Base-by-base conservation (phyloP, 2,329 filamentous ascomycete species). In the Thielaviopsis punctulata region DNA sequence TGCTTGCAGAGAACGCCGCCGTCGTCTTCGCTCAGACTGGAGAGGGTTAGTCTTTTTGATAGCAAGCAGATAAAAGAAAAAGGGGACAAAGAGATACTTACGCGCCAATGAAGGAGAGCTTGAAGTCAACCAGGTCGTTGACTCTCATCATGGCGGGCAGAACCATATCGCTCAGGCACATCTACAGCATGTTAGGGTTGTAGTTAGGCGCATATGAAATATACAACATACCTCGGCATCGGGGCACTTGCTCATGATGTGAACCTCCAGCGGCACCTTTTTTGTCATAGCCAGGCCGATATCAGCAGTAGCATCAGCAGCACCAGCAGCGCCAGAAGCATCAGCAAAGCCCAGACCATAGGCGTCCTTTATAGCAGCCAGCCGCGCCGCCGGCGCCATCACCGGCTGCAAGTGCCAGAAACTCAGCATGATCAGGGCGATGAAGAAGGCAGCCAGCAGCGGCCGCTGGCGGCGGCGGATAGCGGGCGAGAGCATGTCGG, bases 201-300 rank as follows among this genome's bases (percentile, higher is more conserved):
- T 19, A 33, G 15, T 24, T 25, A 12, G n/a, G 8, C 36, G 27
- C 8, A 7, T n/a, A 13, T 7, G 24, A 13, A 1, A 44, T 23
- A 30, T 18, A 48, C 8, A 24, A 56, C 67, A 10, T 61, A 77
- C 75, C 64, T 74, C 76, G 2, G 92, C 88, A 66, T 98, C 92
- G 0, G 90, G 89, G 62, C 92, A 98, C 73, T 96, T 95, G 68
- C 81, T 86, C 82, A 96, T 98, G 60, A 96, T 92, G 65, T 96
- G 90, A 52, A 87, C 86, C 65, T 98, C 92, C 2, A 98, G 68
- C 3, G 87, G 84, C 4, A 96, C 83, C 54, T 72, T 66, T 36
- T 52, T 50, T 33, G 15, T 23, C 19, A 50, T 44, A 4, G 43
- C 48, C 43, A 39, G 27, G 49, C 36, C 22, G 22, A 13, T 23